Evolutionary conservation across 139 green algal genomes (phyloP).

Genomic region (Chlamydomonas sp.): DNA sequence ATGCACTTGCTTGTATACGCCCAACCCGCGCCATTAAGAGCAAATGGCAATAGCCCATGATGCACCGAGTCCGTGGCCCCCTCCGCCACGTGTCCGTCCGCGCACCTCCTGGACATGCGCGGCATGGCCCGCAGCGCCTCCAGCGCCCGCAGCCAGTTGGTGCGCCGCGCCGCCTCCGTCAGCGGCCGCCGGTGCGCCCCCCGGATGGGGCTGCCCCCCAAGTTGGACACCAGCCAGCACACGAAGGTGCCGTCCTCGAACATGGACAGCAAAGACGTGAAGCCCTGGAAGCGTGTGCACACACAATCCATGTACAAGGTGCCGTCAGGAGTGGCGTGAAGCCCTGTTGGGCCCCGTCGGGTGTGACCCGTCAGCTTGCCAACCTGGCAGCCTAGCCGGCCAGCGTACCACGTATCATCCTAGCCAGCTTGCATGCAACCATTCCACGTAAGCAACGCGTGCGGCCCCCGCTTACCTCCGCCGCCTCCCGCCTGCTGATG

Average conservation of each 20-base stretch:
- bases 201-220: conserved; percentile 10
- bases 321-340: no score
- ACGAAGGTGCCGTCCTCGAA: conserved; percentile 44
- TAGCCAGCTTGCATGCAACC: neutral
- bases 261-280: conserved; percentile 19
- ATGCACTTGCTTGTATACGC: no score
- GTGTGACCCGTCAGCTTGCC: no score
- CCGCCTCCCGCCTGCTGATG: conserved; percentile 23
- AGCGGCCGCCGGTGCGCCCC: conserved; percentile 28
- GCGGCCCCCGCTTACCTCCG: neutral
- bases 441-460: neutral
- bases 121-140: conserved; percentile 9
- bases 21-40: no score
- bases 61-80: no score
- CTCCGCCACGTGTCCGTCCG: neutral
- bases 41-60: no score
- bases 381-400: no score
- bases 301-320: no score
- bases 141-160: conserved; percentile 37
- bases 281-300: conserved; percentile 18
- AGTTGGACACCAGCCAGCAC: conserved; percentile 43
- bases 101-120: conserved; percentile 26
- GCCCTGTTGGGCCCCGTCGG: no score
- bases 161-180: conserved; percentile 9
- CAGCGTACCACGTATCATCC: neutral